A percentile compares a stretch with the other conserved stretches of the same genome.
Evolutionary conservation across 2,329 filamentous ascomycete species (phyloP).

Genomic region (Ascomycota sp.): DNA sequence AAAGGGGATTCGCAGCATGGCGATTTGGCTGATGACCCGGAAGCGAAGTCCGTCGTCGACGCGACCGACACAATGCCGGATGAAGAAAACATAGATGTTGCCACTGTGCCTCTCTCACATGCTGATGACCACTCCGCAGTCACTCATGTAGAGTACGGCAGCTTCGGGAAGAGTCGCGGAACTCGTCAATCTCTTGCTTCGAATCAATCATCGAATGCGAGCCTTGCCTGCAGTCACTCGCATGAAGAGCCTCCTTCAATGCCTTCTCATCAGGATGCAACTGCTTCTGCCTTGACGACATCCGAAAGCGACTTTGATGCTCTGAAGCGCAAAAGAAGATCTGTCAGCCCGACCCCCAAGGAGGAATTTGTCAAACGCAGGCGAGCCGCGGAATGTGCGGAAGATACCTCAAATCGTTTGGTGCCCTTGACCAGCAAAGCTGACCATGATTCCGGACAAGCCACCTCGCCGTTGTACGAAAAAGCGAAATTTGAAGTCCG

Average conservation of each 20-base stretch:
- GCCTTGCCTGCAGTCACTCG: background rate
- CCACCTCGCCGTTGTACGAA: background rate
- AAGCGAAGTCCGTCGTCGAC: background rate
- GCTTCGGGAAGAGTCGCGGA: too few species aligned
- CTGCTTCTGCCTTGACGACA: slow-evolving; percentile 2
- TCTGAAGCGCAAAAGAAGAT: slow-evolving; percentile 48
- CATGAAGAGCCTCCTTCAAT: background rate
- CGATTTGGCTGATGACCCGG: too few species aligned
- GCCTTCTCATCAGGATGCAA: background rate
- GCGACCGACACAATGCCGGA: too few species aligned
- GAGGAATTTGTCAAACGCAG: slow-evolving; percentile 33
- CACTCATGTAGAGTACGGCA: too few species aligned
- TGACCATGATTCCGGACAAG: background rate
- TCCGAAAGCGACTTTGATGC: slow-evolving; percentile 16
- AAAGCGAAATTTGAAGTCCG: background rate
- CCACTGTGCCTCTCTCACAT: too few species aligned
- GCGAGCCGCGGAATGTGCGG: slow-evolving; percentile 14
- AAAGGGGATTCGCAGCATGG: too few species aligned
- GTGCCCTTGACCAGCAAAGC: slow-evolving; percentile 3
- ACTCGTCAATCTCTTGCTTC: background rate
- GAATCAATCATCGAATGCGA: background rate
- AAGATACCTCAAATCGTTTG: too few species aligned
- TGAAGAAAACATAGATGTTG: too few species aligned
- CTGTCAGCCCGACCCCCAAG: slow-evolving; percentile 36
- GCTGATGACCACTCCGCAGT: too few species aligned